Percentiles rank a stretch among this genome's conserved stretches.
phyloP scores from a whole-genome alignment of 2,329 filamentous ascomycete species.

The Aspergillus texensis region DNA sequence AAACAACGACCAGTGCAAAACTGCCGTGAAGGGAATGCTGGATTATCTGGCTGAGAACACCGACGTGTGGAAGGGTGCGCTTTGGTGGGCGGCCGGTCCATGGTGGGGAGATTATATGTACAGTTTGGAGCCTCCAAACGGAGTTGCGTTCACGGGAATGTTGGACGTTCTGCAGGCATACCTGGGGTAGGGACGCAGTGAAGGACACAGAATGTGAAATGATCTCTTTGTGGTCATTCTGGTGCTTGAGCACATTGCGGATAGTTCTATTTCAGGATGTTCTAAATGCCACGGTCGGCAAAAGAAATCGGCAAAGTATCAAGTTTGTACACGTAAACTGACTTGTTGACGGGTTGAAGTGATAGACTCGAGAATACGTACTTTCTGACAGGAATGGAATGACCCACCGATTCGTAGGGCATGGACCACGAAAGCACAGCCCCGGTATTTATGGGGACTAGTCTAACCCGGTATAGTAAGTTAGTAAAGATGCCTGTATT shows the following conservation, averaged over 20 bases:
- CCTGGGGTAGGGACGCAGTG: conserved; percentile 9
- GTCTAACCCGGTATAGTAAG: neutral
- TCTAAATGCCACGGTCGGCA: neutral
- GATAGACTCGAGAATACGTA: too few relatives aligned
- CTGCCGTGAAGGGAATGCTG: conserved; percentile 51
- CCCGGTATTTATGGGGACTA: neutral
- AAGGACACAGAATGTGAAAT: neutral
- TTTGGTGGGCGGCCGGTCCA: conserved; percentile 61
- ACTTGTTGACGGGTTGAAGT: too few relatives aligned
- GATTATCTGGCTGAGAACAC: conserved; percentile 50
- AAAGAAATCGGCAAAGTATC: neutral
- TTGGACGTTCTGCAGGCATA: conserved; percentile 31
- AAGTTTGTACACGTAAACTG: neutral
- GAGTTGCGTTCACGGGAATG: conserved; percentile 44
- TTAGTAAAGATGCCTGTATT: too few relatives aligned
- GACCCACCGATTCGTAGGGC: conserved; percentile 3
- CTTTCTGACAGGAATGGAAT: neutral
- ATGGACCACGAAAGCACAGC: neutral
- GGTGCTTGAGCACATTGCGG: neutral
- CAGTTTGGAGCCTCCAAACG: conserved; percentile 53
- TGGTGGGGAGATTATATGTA: conserved; percentile 55
- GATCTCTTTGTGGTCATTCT: neutral
- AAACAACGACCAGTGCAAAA: conserved; percentile 52
- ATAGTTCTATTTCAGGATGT: neutral
- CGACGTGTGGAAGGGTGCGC: conserved; percentile 57